These are phyloP conservation scores for Aspergillus japonicus DNA, from an alignment of 2,329 filamentous ascomycete genomes.

Conservation along the genomic window DNA sequence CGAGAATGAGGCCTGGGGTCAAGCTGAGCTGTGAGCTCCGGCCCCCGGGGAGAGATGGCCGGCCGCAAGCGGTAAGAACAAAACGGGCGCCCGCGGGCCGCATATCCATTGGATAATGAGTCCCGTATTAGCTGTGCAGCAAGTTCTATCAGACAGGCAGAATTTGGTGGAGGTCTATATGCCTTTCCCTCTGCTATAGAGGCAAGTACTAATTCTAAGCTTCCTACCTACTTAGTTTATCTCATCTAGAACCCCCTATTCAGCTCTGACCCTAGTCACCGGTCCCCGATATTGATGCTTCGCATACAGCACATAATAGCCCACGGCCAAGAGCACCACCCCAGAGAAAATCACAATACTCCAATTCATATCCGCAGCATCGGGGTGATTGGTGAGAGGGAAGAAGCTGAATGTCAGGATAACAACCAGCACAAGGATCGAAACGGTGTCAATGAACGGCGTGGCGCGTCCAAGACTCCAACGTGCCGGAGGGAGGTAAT, in stretches of 20 bases:
- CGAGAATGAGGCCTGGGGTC: not conserved
- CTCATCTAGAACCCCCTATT: not conserved
- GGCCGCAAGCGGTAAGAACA: not conserved
- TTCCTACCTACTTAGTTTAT: not conserved
- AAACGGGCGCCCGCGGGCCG: no score
- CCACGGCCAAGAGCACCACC: conserved; percentile 26
- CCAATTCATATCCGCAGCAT: conserved; percentile 30
- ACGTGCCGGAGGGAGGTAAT: conserved; percentile 30
- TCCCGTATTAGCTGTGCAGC: not conserved
- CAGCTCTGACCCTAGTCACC: conserved; percentile 23
- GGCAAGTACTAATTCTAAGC: not conserved
- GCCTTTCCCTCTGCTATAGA: not conserved
- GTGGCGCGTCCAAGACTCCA: conserved; percentile 41
- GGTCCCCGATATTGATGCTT: conserved; percentile 31
- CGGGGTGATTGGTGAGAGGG: conserved; percentile 20
- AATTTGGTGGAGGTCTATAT: not conserved
- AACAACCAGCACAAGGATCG: conserved; percentile 24
- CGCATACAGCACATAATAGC: conserved; percentile 27
- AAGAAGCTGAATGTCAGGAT: conserved; percentile 30
- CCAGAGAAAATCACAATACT: conserved; percentile 26
- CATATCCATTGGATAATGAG: not conserved
- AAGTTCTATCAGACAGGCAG: not conserved
- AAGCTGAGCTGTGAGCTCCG: not conserved
- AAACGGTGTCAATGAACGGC: conserved; percentile 39
- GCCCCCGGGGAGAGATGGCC: not conserved